phyloP scores from a whole-genome alignment of 2,329 filamentous ascomycete species.

The Gnomoniopsis sp. region DNA sequence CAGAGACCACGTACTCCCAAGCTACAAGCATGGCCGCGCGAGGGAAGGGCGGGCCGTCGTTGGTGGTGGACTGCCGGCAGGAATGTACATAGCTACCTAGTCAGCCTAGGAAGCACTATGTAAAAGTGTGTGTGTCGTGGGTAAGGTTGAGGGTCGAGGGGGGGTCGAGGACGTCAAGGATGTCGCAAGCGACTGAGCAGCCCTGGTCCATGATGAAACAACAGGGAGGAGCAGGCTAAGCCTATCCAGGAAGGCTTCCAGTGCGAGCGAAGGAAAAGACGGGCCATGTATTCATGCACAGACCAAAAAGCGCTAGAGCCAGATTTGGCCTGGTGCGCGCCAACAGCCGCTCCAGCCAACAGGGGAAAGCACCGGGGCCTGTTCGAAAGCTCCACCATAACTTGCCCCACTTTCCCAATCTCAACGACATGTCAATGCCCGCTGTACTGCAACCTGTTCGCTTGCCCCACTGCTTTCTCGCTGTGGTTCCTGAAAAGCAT shows the following conservation, averaged over 20 bases:
- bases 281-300: not conserved
- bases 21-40: not conserved
- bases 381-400: not conserved
- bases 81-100: no score
- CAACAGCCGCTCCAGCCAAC: not conserved
- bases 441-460: not conserved
- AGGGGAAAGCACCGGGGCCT: not conserved
- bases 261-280: constrained; percentile 2
- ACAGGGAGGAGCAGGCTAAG: constrained; percentile 1
- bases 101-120: no score
- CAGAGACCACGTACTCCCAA: not conserved
- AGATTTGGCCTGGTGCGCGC: not conserved
- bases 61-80: constrained; percentile 3
- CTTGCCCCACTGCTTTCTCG: not conserved
- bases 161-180: not conserved
- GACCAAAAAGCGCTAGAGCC: not conserved
- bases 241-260: constrained; percentile 6
- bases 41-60: constrained; percentile 10
- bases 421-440: not conserved
- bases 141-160: not conserved
- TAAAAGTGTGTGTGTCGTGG: not conserved
- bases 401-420: not conserved
- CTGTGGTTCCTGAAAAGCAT: not conserved
- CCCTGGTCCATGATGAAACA: constrained; percentile 8
- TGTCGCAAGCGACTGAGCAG: not conserved